Percentiles rank a stretch among this genome's conserved stretches.
Evolutionary conservation across 2,329 filamentous ascomycete genomes (phyloP).

Genomic region (Alternaria ventricosa): DNA sequence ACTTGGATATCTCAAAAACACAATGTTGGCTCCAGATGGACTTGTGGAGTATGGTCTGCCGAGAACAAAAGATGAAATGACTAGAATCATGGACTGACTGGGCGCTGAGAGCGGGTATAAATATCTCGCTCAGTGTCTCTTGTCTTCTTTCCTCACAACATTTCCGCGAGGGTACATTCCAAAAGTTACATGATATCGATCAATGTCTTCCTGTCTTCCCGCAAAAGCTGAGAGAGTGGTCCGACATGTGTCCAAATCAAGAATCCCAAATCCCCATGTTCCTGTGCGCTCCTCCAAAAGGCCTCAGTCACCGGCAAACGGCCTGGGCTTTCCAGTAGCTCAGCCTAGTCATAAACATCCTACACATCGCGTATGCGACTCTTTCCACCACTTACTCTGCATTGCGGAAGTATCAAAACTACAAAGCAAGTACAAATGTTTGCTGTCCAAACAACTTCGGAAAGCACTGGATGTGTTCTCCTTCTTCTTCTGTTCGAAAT

Average conservation of each 20-base stretch:
- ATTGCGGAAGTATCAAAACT: not conserved
- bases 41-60: not conserved
- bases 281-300: not conserved
- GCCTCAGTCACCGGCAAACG: not conserved
- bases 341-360: not conserved
- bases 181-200: no score
- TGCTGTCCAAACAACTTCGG: not conserved
- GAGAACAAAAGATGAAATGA: not conserved
- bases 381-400: not conserved
- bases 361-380: not conserved
- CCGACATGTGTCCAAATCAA: fast-evolving
- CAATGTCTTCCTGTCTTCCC: not conserved
- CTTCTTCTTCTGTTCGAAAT: not conserved
- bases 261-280: not conserved
- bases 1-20: not conserved
- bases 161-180: not conserved
- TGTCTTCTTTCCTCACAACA: not conserved
- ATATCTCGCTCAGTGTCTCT: not conserved
- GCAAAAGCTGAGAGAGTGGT: not conserved
- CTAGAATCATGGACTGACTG: no score
- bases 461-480: not conserved
- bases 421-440: fast-evolving
- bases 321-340: not conserved
- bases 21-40: not conserved
- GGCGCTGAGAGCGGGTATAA: not conserved